A percentile compares a stretch with the other conserved stretches of the same genome.
Conservation (phyloP, 2,329 filamentous ascomycete genomes). For the Rhynchosporium secalis region DNA sequence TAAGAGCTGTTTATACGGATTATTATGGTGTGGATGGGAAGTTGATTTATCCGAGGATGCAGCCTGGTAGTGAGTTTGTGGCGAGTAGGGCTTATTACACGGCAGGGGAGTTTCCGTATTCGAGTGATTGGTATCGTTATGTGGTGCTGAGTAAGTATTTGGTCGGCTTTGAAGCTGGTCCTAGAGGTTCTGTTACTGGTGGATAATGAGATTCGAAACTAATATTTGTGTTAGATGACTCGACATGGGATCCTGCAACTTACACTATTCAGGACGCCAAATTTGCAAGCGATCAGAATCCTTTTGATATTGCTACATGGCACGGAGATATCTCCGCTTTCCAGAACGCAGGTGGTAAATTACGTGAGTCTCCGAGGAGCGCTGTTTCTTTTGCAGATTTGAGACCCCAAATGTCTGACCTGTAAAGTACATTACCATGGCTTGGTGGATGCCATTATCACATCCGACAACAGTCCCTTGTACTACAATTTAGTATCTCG, state of each 20-base stretch:
- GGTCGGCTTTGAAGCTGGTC: neutral
- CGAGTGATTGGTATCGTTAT: conserved; percentile 22
- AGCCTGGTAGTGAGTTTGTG: conserved; percentile 47
- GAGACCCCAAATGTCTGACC: conserved; percentile 13
- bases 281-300: conserved; percentile 28
- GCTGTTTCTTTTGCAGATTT: neutral
- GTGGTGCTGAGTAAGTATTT: conserved; percentile 19
- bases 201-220: neutral
- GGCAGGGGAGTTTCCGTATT: conserved; percentile 19
- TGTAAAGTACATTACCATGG: conserved; percentile 30
- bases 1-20: conserved; percentile 46
- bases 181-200: neutral
- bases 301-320: conserved; percentile 30
- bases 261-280: conserved; percentile 43
- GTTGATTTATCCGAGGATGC: conserved; percentile 52
- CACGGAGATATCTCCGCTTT: conserved; percentile 32
- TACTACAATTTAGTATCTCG: conserved; percentile 45
- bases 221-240: conserved; percentile 21
- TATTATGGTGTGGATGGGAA: conserved; percentile 46
- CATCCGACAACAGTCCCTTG: conserved; percentile 45
- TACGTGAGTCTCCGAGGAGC: conserved; percentile 17
- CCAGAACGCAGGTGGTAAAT: conserved; percentile 30
- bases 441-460: conserved; percentile 39
- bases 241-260: conserved; percentile 42
- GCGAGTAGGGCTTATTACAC: conserved; percentile 10